phyloP scores from a whole-genome alignment of 148 eudicot species.

The Rhododendron kiyosumense region DNA sequence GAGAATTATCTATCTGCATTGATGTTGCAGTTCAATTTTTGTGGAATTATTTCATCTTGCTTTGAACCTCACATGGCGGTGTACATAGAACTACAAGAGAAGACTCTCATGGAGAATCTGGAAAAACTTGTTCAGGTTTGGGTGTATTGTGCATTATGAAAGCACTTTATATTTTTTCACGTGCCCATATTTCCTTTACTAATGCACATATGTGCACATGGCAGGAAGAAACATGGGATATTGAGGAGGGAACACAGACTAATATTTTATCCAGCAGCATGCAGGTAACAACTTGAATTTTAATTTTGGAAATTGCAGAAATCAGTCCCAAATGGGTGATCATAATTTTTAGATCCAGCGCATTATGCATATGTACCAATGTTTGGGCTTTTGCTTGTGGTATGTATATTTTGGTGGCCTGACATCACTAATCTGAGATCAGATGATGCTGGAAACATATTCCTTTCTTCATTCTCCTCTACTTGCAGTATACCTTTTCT shows the following conservation, averaged over 20 bases:
- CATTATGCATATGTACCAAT: background rate
- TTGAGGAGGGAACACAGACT: constrained; percentile 97
- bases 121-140: constrained; percentile 95
- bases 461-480: background rate
- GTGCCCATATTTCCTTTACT: constrained; percentile 4
- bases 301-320: background rate
- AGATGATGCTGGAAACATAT: background rate
- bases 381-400: background rate
- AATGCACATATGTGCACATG: background rate
- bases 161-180: constrained; percentile 5
- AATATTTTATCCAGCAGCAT: constrained; percentile 94
- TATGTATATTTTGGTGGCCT: background rate
- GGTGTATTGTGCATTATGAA: background rate
- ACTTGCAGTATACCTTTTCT: background rate
- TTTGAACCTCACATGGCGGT: constrained; percentile 90
- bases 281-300: constrained; percentile 52
- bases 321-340: background rate
- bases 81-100: constrained; percentile 93
- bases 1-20: constrained; percentile 13
- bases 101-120: constrained; percentile 86
- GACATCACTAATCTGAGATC: background rate
- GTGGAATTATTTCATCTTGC: constrained; percentile 92
- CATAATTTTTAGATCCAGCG: background rate
- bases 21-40: constrained; percentile 85
- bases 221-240: constrained; percentile 99